Percentiles rank a stretch among this genome's conserved stretches.
Evolutionary conservation across 2,329 filamentous ascomycete species (phyloP).

Genomic region (Fusarium staphyleae): DNA sequence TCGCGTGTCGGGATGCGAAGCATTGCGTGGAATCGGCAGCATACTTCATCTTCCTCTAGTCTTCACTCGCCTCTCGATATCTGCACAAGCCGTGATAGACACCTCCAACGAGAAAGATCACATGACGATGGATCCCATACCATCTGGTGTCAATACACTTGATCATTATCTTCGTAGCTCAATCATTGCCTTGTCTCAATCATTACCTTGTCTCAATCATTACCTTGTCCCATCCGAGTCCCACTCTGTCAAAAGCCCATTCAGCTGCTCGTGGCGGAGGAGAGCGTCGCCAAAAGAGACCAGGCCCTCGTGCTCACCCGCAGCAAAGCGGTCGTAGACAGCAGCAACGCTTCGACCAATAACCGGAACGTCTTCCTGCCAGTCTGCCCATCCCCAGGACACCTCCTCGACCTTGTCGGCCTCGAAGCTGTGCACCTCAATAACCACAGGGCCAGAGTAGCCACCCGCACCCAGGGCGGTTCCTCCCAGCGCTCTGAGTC

Average conservation of each 20-base stretch:
- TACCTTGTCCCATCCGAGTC: conserved; percentile 13
- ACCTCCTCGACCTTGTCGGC: conserved; percentile 54
- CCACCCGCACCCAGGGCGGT: conserved; percentile 42
- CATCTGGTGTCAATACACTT: too few species aligned
- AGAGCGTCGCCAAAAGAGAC: conserved; percentile 53
- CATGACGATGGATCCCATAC: too few species aligned
- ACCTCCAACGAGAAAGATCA: too few species aligned
- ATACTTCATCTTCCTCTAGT: too few species aligned
- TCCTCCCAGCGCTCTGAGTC: conserved; percentile 45
- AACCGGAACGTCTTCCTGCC: conserved; percentile 54
- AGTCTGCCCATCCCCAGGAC: conserved; percentile 54
- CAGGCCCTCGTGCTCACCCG: conserved; percentile 36
- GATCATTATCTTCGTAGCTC: too few species aligned
- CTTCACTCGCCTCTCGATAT: too few species aligned
- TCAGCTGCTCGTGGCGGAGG: conserved; percentile 56
- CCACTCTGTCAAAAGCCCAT: conserved; percentile 41
- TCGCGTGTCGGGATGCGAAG: too few species aligned
- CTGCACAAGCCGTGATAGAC: too few species aligned
- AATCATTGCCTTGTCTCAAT: too few species aligned
- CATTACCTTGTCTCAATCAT: too few species aligned
- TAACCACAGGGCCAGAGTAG: conserved; percentile 51
- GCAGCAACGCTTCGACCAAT: conserved; percentile 58
- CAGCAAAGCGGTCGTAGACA: conserved; percentile 63
- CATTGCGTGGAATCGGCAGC: too few species aligned
- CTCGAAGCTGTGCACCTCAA: conserved; percentile 59